Evolutionary conservation across 2,329 filamentous ascomycete species (phyloP), one percentile per base, ranked within the genome.

Genomic region (Talaromyces sp.): DNA sequence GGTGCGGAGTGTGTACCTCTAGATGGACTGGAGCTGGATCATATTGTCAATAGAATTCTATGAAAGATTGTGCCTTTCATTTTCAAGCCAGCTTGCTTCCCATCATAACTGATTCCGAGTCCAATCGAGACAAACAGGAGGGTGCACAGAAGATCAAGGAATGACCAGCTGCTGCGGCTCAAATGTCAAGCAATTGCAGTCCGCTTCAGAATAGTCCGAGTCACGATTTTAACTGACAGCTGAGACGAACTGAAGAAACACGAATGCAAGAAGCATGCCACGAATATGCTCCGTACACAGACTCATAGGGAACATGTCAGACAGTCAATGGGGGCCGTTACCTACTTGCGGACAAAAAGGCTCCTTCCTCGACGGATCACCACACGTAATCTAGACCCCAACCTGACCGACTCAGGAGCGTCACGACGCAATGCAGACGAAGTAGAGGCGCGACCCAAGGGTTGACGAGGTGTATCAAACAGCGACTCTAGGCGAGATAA

Each of bases 331-430:
- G 63, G 57, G 58, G 39, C 39, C 60, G 54, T 48, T 67, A 57
- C 54, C 54, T 76, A 76, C 74, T 72, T 73, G 67, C 67, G 72
- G 50, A 67, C 70, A 63, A 76, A 71, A 40, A 72, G 63, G 66
- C 69, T 69, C 66, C 71, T 73, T 65, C 73, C 72, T 72, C 72
- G 73, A 67, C 73, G 74, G 62, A 74, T 68, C 35, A 76, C 66
- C 57, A 71, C 64, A 54, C 71, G 71, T 37, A 73, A 68, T 66
- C 70, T 70, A 62, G 67, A 70, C 60, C 71, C 71, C 63, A 70
- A 66, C 54, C 71, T 69, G 58, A 69, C 56, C 33, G 57, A 40
- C 37, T 60, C 57, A 25, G 48, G 50, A 60, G 44, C 18, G 48
- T 50, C 50, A 44, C 48, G 57, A n/a, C 48, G 33, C 59, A 44